These are phyloP conservation scores for Septoria petroselini DNA, from an alignment of 2,329 filamentous ascomycete genomes.

Conservation along the genomic window DNA sequence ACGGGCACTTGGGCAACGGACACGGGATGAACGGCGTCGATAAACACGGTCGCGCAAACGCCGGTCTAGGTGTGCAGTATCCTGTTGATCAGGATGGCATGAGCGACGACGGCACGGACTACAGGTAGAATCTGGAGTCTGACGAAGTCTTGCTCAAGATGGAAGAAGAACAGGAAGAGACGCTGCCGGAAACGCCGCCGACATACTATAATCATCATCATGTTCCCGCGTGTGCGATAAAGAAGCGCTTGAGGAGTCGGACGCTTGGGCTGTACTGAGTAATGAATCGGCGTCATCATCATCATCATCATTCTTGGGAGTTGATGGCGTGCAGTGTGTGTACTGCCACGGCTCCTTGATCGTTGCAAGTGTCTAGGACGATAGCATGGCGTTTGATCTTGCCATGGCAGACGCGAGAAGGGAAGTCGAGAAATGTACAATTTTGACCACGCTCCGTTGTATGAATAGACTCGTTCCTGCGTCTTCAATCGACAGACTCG, in stretches of 20 bases:
- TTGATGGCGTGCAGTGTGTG: too few species aligned
- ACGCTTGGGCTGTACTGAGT: constrained; percentile 1
- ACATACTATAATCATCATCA: background rate
- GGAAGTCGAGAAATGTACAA: too few species aligned
- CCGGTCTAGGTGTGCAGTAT: constrained; percentile 15
- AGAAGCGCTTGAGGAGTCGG: background rate
- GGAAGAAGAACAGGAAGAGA: background rate
- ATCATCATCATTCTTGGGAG: too few species aligned
- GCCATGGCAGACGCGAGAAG: too few species aligned
- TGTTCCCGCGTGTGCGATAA: background rate
- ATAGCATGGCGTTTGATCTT: too few species aligned
- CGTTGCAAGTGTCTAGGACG: too few species aligned
- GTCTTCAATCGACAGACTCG: too few species aligned
- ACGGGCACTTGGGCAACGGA: constrained; percentile 15
- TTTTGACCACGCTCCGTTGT: too few species aligned
- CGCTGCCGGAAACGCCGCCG: background rate
- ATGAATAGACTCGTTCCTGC: too few species aligned
- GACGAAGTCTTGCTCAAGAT: background rate
- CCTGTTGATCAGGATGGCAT: constrained; percentile 17
- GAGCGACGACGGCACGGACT: constrained; percentile 17
- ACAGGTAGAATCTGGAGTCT: constrained; percentile 15
- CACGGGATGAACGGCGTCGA: constrained; percentile 16
- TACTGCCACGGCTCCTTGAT: too few species aligned
- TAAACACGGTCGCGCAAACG: constrained; percentile 5
- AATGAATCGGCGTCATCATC: background rate